Evolutionary conservation across 352 stramenopile species (phyloP).

Genomic region (Globisporangium splendens): DNA sequence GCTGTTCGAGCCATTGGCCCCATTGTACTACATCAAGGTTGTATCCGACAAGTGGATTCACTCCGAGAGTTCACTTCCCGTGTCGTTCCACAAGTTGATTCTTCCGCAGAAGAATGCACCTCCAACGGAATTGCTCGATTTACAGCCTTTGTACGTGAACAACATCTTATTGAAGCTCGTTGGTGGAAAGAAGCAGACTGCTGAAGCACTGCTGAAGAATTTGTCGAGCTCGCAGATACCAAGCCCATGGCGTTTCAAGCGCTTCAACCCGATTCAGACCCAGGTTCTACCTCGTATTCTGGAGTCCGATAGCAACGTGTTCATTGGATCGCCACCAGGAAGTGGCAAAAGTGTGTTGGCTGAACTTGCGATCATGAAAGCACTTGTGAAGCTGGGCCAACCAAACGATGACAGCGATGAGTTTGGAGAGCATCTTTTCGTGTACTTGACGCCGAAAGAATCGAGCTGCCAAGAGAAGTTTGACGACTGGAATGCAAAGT

Average conservation of each 20-base stretch:
- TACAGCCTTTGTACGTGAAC: slow-evolving; percentile 94
- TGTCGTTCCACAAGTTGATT: slow-evolving; percentile 99
- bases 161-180: slow-evolving; percentile 77
- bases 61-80: slow-evolving; percentile 92
- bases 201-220: slow-evolving; percentile 49
- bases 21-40: slow-evolving; percentile 98
- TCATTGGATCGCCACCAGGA: slow-evolving; percentile 94
- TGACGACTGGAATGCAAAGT: slow-evolving; percentile 84
- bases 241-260: slow-evolving; percentile 76
- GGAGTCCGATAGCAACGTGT: slow-evolving; percentile 93
- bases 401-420: slow-evolving; percentile 52
- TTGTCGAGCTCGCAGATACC: slow-evolving; percentile 32
- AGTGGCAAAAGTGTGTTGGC: slow-evolving; percentile 94
- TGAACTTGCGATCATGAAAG: slow-evolving; percentile 96
- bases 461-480: slow-evolving; percentile 61
- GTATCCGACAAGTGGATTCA: slow-evolving; percentile 99
- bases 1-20: slow-evolving; percentile 96
- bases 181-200: slow-evolving; percentile 53
- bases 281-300: slow-evolving; percentile 96
- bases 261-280: slow-evolving; percentile 99
- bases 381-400: slow-evolving; percentile 61
- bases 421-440: slow-evolving; percentile 76
- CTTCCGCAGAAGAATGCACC: slow-evolving; percentile 98
- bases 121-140: slow-evolving; percentile 96
- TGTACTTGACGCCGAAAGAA: slow-evolving; percentile 94